Conservation (phyloP, 371 early-diverging fungal species). For the Actinomortierella wolfii region DNA sequence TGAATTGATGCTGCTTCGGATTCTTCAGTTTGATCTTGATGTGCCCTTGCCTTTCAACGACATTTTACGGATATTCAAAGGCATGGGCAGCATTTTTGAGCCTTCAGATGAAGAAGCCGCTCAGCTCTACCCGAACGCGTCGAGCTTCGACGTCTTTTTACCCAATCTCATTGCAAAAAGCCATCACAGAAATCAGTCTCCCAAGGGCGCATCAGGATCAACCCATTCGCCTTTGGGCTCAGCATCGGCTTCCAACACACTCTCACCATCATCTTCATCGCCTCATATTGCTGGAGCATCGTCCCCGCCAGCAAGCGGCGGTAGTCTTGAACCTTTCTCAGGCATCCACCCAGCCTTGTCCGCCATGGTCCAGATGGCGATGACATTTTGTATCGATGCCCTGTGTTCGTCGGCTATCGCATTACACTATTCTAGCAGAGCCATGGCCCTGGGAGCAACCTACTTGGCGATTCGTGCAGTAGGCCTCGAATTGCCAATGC, state of each 20-base stretch:
- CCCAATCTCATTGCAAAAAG: conserved; percentile 10
- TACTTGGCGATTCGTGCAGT: conserved; percentile 39
- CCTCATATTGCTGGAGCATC: neutral
- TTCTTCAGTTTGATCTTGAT: conserved; percentile 44
- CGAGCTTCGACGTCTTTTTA: conserved; percentile 41
- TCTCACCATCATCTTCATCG: conserved; percentile 22
- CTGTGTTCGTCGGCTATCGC: conserved; percentile 39
- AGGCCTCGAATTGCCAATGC: conserved; percentile 31
- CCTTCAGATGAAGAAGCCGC: conserved; percentile 41
- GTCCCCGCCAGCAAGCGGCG: conserved; percentile 2
- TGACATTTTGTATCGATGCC: conserved; percentile 42
- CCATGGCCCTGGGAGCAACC: conserved; percentile 39
- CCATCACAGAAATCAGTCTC: no score
- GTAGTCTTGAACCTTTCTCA: conserved; percentile 8
- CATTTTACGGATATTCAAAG: conserved; percentile 45
- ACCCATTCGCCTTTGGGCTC: neutral
- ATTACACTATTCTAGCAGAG: conserved; percentile 31
- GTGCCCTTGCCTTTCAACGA: conserved; percentile 38
- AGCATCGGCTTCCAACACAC: conserved; percentile 3
- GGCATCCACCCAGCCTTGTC: conserved; percentile 43
- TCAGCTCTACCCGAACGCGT: conserved; percentile 30
- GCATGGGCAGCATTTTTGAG: conserved; percentile 41
- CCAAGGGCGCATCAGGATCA: conserved; percentile 6
- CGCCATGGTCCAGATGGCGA: conserved; percentile 39
- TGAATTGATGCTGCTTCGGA: conserved; percentile 40